Percentiles rank a stretch among this genome's conserved stretches.
These are phyloP conservation scores for Trichophyton simii DNA, from an alignment of 2,329 filamentous ascomycete species.

Conservation along the genomic window DNA sequence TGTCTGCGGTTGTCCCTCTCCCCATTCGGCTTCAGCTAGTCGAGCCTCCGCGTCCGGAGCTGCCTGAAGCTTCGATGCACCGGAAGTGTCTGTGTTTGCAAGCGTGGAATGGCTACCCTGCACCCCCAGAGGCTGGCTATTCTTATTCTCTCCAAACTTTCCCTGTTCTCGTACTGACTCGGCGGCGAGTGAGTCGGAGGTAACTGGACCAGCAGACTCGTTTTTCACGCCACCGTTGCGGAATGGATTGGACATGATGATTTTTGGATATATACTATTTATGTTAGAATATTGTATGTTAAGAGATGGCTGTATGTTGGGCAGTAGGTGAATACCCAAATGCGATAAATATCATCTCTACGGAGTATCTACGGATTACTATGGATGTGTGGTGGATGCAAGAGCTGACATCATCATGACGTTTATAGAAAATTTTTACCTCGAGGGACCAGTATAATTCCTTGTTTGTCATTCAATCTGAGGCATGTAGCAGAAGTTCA, in stretches of 20 bases:
- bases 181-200: constrained; percentile 60
- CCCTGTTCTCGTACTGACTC: constrained; percentile 54
- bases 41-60: constrained; percentile 37
- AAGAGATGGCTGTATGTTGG: neutral
- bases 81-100: constrained; percentile 44
- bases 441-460: neutral
- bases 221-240: constrained; percentile 35
- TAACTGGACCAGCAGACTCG: constrained; percentile 53
- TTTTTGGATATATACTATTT: neutral
- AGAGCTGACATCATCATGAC: neutral
- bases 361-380: no score
- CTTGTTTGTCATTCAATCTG: neutral
- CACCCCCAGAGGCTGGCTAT: constrained; percentile 39
- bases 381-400: neutral
- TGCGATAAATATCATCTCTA: neutral
- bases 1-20: constrained; percentile 18
- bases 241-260: constrained; percentile 36
- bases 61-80: constrained; percentile 39
- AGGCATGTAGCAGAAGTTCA: no score
- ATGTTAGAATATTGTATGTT: neutral
- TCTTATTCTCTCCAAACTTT: constrained; percentile 48
- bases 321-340: neutral
- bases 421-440: no score
- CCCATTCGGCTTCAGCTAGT: constrained; percentile 21
- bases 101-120: constrained; percentile 42